Evolutionary conservation across 805 yeast genomes (phyloP), one percentile per base, ranked within the genome.

Genomic region (Metschnikowia amazonensis): DNA sequence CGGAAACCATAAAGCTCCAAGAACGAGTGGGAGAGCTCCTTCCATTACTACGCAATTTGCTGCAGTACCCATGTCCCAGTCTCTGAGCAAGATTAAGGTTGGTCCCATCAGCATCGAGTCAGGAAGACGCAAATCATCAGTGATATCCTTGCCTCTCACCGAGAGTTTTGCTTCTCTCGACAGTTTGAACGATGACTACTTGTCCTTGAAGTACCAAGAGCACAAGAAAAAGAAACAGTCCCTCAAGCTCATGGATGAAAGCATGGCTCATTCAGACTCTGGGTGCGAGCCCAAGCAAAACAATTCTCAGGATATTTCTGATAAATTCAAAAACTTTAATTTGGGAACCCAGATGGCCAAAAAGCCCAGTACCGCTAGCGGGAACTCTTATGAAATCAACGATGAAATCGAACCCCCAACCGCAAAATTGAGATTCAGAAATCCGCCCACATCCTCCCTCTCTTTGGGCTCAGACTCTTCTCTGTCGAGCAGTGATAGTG

Each of bases 111-210:
- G 60, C 43, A 62, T 59, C 17, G 54, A 51, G 24, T 58, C 55
- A 4, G 49, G 45, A 33, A 45, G 58, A 28, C 48, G 70, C 24
- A 69, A 70, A 25, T 88, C 95, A 1, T 94, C 96, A 23, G 75
- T 86, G 36, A 81, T 84, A 45, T 76, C 82, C 23, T 67, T 84
- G 32, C 88, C 88, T 0, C 69, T 82, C 13, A 82, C 80, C 49
- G 86, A 86, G 34, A 83, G 89, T 50, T 84, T 84, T 69, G 92
- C 92, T 1, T 84, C 90, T 0, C 66, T 86, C 58, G 89, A 83
- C 57, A 81, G 89, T 59, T 75, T 78, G 48, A 81, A 82, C 58
- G 76, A 80, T 52, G 84, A 80, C 43, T 77, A 73, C 48, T 71
- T 74, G 48, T 73, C 65, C 43, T 51, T 60, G 46, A 67, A 66